Evolutionary conservation across 2,329 filamentous ascomycete species (phyloP).

Genomic region (Epichloe scottii): DNA sequence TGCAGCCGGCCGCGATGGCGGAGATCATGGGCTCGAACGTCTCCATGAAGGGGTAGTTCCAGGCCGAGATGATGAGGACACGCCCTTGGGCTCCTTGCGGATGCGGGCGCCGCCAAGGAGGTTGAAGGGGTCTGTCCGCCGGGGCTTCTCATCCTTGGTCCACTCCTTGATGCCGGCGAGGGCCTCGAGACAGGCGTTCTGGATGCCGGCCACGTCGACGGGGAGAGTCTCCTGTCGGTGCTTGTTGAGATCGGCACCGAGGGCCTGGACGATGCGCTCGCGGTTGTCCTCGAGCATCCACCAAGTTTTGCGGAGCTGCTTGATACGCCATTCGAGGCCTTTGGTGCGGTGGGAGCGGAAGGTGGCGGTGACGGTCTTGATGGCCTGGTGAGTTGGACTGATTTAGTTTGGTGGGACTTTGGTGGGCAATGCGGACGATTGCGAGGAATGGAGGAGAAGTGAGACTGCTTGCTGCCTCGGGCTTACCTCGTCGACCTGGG

Average conservation of each 20-base stretch:
- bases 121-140: constrained; percentile 17
- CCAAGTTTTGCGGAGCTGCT: constrained; percentile 28
- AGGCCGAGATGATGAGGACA: constrained; percentile 32
- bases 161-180: constrained; percentile 27
- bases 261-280: constrained; percentile 17
- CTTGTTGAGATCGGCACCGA: constrained; percentile 23
- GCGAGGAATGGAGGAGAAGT: background rate
- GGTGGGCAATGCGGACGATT: background rate
- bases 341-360: constrained; percentile 18
- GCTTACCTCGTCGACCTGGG: constrained; percentile 6
- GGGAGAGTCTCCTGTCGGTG: constrained; percentile 20
- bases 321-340: constrained; percentile 24
- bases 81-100: constrained; percentile 30
- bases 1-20: constrained; percentile 30
- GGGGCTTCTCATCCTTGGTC: constrained; percentile 22
- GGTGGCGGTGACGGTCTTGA: constrained; percentile 5
- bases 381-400: background rate
- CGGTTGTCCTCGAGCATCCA: constrained; percentile 29
- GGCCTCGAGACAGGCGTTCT: constrained; percentile 23
- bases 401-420: background rate
- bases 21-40: constrained; percentile 26
- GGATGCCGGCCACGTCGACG: constrained; percentile 18
- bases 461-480: background rate
- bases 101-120: constrained; percentile 19
- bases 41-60: constrained; percentile 32